A percentile compares a stretch with the other conserved stretches of the same genome.
phyloP scores from a whole-genome alignment of 495 filamentous ascomycete species.

The Staphylotrichum longicolle region DNA sequence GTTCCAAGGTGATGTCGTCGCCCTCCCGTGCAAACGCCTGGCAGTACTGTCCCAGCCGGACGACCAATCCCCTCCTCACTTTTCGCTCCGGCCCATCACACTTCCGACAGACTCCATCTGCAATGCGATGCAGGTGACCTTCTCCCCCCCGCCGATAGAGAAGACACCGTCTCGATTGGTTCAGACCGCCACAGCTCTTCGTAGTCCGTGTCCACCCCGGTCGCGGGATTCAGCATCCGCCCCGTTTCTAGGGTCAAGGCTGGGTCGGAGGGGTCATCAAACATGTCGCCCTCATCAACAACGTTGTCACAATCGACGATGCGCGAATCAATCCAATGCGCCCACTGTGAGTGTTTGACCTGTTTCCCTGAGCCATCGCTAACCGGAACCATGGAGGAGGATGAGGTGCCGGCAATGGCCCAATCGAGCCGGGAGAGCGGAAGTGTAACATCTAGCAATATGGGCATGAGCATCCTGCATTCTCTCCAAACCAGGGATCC shows the following conservation, averaged over 20 bases:
- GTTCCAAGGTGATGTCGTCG: constrained; percentile 40
- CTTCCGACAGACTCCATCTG: constrained; percentile 6
- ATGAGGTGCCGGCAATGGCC: constrained; percentile 55
- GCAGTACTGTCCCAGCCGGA: constrained; percentile 48
- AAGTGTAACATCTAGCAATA: constrained; percentile 1
- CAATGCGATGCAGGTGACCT: constrained; percentile 1
- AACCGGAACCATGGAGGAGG: constrained; percentile 11
- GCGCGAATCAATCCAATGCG: constrained; percentile 54
- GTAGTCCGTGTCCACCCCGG: constrained; percentile 44
- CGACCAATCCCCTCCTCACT: constrained; percentile 42
- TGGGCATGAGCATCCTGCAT: not conserved
- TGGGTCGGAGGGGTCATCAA: constrained; percentile 36
- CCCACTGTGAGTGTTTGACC: constrained; percentile 42
- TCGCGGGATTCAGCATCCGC: constrained; percentile 47
- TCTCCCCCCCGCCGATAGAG: constrained; percentile 17
- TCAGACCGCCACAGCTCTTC: constrained; percentile 53
- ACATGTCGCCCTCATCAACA: constrained; percentile 53
- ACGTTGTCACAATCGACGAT: constrained; percentile 33
- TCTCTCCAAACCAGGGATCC: not conserved
- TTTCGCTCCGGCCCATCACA: not conserved
- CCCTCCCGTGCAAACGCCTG: constrained; percentile 47
- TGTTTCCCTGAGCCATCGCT: not conserved
- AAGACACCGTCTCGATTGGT: constrained; percentile 28
- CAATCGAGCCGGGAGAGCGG: constrained; percentile 40
- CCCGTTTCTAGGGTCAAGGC: constrained; percentile 49